Evolutionary conservation across 106 monocot genomes (phyloP), one percentile per base, ranked within the genome.

Genomic region (Xerophyta viscosa): DNA sequence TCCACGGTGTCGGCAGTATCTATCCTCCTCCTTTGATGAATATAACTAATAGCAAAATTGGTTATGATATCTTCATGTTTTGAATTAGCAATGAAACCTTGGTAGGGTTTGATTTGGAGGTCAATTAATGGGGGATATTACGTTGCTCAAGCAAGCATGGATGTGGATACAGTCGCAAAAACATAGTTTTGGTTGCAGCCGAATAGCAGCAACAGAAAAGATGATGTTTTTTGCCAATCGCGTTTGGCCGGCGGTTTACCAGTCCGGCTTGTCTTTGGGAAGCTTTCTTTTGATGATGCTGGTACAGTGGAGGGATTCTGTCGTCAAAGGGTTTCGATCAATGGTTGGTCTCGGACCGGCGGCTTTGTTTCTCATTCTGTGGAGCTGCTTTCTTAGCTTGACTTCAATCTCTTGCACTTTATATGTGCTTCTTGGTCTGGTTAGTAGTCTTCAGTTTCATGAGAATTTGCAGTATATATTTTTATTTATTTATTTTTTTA

Each of bases 351-450:
- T 84, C 50, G 89, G 81, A 8, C 63, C 81, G 13, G 37, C 69
- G 7, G 59, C 82, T 1, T 29, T 89, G n/a, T 82, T 96, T 55
- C 62, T 96, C 29, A 74, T 89, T 20, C 17, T 89, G 12, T 96
- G 94, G 94, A 85, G 94, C 24, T 81, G 48, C 62, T 79, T 89
- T 56, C 72, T 96, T 58, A 79, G 84, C 63, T 69, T 81, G 62
- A 78, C 81, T 24, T 81, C 94, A 20, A 67, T 63, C 2, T 41
- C 70, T 41, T 72, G 66, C 50, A 41, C 76, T 24, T 24, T 82
- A 37, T 89, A 70, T 58, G 78, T 66, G 46, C 72, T 85, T 64
- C 50, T 88, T 12, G 61, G 70, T 69, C 59, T 96, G 88, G 94
- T 89, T 46, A 65, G 88, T 37, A n/a, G 41, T n/a, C n/a, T 17